Conservation (phyloP, 164 flowering plant species). For the Nymphaea thermarum region DNA sequence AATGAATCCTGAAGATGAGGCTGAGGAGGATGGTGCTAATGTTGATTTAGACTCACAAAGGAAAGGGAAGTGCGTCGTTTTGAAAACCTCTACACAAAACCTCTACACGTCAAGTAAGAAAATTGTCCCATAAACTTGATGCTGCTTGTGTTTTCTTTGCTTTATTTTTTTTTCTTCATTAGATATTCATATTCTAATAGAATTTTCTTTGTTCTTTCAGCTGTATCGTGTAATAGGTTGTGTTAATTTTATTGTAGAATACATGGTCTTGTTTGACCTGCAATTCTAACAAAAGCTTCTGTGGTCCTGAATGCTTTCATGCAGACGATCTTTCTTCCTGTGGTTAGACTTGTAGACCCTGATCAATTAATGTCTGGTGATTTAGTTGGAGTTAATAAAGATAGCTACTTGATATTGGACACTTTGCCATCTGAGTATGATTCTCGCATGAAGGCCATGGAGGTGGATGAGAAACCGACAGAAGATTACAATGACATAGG, state of each 20-base stretch:
- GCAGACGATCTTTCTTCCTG: constrained; percentile 78
- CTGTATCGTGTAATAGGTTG: not conserved
- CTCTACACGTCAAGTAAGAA: constrained; percentile 60
- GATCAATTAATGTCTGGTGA: constrained; percentile 74
- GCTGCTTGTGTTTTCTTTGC: not conserved
- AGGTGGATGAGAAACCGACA: constrained; percentile 86
- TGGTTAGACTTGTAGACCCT: constrained; percentile 80
- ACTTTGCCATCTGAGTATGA: constrained; percentile 87
- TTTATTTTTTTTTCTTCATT: not conserved
- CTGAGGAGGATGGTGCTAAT: constrained; percentile 86
- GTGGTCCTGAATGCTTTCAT: constrained; percentile 6
- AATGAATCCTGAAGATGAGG: constrained; percentile 88
- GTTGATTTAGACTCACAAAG: constrained; percentile 78
- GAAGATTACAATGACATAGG: constrained; percentile 85
- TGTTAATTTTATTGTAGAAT: not conserved
- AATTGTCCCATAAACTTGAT: not conserved
- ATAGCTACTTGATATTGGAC: constrained; percentile 68
- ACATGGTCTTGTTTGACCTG: not conserved
- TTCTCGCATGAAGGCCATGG: constrained; percentile 85
- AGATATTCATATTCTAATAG: not conserved
- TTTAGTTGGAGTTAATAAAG: constrained; percentile 77
- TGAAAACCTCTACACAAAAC: too few species aligned
- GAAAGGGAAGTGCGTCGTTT: constrained; percentile 72
- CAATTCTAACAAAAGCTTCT: not conserved
- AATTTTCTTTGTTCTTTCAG: not conserved